Percentiles rank a stretch among this genome's conserved stretches.
Evolutionary conservation across 2,329 filamentous ascomycete genomes (phyloP).

Genomic region (Diplodia sapinea): DNA sequence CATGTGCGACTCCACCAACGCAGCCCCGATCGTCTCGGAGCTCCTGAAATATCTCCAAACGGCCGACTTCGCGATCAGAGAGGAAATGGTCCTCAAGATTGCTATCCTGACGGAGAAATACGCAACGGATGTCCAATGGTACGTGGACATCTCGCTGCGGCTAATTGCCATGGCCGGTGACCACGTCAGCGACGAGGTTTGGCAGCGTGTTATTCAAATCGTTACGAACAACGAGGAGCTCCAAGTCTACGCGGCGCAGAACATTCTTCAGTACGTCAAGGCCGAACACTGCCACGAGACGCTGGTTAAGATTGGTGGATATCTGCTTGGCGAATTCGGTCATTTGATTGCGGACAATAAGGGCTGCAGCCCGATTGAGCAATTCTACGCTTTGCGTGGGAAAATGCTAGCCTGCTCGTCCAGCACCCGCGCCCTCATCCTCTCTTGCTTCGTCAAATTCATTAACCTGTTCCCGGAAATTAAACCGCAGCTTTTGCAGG

Average conservation of each 20-base stretch:
- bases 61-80: slow-evolving; percentile 95
- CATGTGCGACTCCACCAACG: slow-evolving; percentile 98
- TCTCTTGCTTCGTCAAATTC: slow-evolving; percentile 96
- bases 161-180: slow-evolving; percentile 96
- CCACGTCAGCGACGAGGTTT: slow-evolving; percentile 98
- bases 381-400: slow-evolving; percentile 87
- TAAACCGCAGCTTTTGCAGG: slow-evolving; percentile 88
- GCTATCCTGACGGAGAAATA: slow-evolving; percentile 98
- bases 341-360: slow-evolving; percentile 92
- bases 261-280: slow-evolving; percentile 90
- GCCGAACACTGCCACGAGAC: slow-evolving; percentile 95
- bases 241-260: slow-evolving; percentile 94
- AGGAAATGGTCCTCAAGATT: slow-evolving; percentile 99
- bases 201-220: slow-evolving; percentile 98
- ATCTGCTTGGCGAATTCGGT: slow-evolving; percentile 94
- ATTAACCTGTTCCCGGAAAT: slow-evolving; percentile 99
- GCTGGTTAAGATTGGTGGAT: slow-evolving; percentile 95
- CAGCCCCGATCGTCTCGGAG: slow-evolving; percentile 89
- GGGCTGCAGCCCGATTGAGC: slow-evolving; percentile 94
- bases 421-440: slow-evolving; percentile 87
- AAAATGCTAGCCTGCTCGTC: slow-evolving; percentile 91
- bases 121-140: slow-evolving; percentile 98
- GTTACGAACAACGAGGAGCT: slow-evolving; percentile 99
- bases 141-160: slow-evolving; percentile 94
- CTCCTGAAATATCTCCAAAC: slow-evolving; percentile 93